Evolutionary conservation across 805 yeast species (phyloP), one percentile per base, ranked within the genome.

Genomic region (Myxozyma lipomycoides): DNA sequence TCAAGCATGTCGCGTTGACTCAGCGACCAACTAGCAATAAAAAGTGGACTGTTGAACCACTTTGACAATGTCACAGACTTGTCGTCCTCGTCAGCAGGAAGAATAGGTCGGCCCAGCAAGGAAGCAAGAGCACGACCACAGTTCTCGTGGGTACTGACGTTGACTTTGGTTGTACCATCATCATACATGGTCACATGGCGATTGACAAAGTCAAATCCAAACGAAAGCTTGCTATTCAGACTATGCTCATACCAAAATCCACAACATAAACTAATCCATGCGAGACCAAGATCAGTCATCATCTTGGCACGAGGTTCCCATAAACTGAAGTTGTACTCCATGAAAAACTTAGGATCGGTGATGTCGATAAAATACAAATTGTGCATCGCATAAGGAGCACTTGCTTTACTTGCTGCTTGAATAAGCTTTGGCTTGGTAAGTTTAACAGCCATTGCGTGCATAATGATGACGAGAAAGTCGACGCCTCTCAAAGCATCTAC

Each of bases 221-320:
- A 43, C 22, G 15, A 18, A 4, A n/a, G 24, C 12, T 23, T 25
- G 28, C 30, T 28, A 7, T n/a, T 15, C 48, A 43, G 5, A 26
- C 46, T 43, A 22, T 23, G 32, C 48, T 43, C 46, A 24, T 43
- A 43, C 46, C 46, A 43, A 28, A 34, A 36, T 17, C 49, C 48
- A 34, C 46, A 43, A 21, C n/a, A 17, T 19, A 43, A 4, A 18
- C 24, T 22, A 36, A 36, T 43, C 45, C 45, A 43, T n/a, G 45
- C 15, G 24, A 21, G 43, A 15, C 46, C 46, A n/a, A 24, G 18
- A 15, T 43, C 26, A 17, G 17, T 38, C 21, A 43, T 43, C 18
- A 38, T 25, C 22, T 30, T 18, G 2, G 12, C n/a, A 12, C 15
- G 17, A n/a, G 5, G 15, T 2, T n/a, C 24, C 12, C 24, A 34